These are phyloP conservation scores for Kodamaea neixiangensis DNA, from an alignment of 805 yeast species.

Conservation along the genomic window DNA sequence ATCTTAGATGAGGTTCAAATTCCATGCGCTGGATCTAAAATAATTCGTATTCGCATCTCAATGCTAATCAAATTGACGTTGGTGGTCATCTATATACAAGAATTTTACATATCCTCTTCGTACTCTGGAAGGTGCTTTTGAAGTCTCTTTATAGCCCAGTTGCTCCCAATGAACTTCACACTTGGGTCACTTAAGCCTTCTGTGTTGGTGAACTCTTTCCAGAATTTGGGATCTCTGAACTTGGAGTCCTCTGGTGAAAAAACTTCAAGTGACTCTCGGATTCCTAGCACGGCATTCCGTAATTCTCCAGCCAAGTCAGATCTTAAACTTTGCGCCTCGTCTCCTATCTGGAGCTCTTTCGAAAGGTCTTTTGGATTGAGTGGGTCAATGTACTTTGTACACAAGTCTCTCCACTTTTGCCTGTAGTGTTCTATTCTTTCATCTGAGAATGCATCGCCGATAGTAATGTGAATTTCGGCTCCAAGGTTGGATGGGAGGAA, in stretches of 20 bases:
- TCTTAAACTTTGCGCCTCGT: slow-evolving; percentile 65
- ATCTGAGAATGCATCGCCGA: slow-evolving; percentile 74
- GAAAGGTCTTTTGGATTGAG: slow-evolving; percentile 59
- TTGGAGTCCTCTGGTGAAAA: slow-evolving; percentile 67
- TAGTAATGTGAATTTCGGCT: slow-evolving; percentile 62
- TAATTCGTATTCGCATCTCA: background rate
- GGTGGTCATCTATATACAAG: background rate
- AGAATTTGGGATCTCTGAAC: slow-evolving; percentile 67
- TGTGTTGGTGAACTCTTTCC: slow-evolving; percentile 65
- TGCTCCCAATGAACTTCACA: slow-evolving; percentile 70
- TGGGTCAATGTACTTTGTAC: slow-evolving; percentile 53
- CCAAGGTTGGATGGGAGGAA: slow-evolving; percentile 66
- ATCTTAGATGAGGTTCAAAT: too few species aligned
- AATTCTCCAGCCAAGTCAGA: slow-evolving; percentile 68
- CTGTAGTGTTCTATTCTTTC: slow-evolving; percentile 60
- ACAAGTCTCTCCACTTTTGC: slow-evolving; percentile 65
- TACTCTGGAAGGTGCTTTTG: slow-evolving; percentile 51
- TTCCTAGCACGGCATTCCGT: slow-evolving; percentile 60
- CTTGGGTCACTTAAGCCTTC: slow-evolving; percentile 72
- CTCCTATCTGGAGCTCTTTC: slow-evolving; percentile 61
- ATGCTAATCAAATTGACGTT: background rate
- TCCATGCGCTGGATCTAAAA: too few species aligned
- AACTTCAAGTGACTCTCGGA: slow-evolving; percentile 38
- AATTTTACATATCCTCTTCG: slow-evolving; percentile 14
- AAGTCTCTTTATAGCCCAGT: slow-evolving; percentile 78